Evolutionary conservation across 352 stramenopile genomes (phyloP).

Genomic region (Globisporangium yorkense): DNA sequence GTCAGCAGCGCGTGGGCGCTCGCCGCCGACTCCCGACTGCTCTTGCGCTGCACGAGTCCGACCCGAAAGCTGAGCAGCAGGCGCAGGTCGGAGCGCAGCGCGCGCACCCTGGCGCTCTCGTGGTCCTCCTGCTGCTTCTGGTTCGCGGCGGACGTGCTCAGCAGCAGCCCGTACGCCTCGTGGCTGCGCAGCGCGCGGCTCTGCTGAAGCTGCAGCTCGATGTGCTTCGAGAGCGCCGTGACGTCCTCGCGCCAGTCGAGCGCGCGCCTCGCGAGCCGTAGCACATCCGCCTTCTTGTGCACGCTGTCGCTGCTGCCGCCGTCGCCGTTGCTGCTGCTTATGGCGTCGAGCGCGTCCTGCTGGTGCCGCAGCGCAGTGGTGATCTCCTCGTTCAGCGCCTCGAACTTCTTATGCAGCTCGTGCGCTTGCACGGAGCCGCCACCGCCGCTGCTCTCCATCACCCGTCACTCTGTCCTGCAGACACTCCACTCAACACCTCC

Average conservation of each 20-base stretch:
- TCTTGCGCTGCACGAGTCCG: slow-evolving; percentile 21
- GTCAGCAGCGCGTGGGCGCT: slow-evolving; percentile 8
- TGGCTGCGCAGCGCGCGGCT: slow-evolving; percentile 54
- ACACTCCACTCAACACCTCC: background rate
- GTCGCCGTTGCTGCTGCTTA: slow-evolving; percentile 9
- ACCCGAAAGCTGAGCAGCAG: slow-evolving; percentile 64
- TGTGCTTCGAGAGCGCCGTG: slow-evolving; percentile 61
- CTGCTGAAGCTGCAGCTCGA: slow-evolving; percentile 64
- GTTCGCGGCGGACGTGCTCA: slow-evolving; percentile 24
- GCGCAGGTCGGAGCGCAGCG: slow-evolving; percentile 51
- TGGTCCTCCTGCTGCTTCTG: slow-evolving; percentile 46
- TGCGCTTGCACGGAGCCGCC: slow-evolving; percentile 38
- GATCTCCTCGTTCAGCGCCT: slow-evolving; percentile 69
- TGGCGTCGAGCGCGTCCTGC: slow-evolving; percentile 26
- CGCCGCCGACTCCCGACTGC: slow-evolving; percentile 12
- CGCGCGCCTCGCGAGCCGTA: slow-evolving; percentile 44
- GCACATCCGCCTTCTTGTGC: slow-evolving; percentile 32
- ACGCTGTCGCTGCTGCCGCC: background rate
- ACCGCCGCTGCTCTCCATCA: slow-evolving; percentile 31
- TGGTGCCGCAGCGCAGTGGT: slow-evolving; percentile 40
- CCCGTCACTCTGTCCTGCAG: background rate
- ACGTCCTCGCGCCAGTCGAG: slow-evolving; percentile 73
- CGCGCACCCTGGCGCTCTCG: slow-evolving; percentile 41
- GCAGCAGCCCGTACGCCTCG: slow-evolving; percentile 44
- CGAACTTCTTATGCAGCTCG: slow-evolving; percentile 70